Conservation (phyloP, 176 grass and related monocot species). For the Avena insularis region DNA sequence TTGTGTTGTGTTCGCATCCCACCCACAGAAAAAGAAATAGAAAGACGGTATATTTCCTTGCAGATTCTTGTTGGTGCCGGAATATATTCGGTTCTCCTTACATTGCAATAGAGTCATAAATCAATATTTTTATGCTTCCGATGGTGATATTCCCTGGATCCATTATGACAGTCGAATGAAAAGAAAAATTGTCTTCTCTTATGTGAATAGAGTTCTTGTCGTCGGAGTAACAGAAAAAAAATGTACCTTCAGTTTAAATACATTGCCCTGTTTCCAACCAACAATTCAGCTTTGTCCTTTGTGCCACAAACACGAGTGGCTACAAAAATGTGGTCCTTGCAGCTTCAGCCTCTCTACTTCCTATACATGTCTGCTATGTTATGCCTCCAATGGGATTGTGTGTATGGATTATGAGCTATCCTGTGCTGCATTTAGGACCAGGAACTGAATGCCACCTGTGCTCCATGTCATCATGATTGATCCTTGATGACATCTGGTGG, state of each 20-base stretch:
- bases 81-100: neutral
- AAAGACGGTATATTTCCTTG: neutral
- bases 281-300: neutral
- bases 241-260: neutral
- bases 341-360: neutral
- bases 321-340: slow-evolving; percentile 46
- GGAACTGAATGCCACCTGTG: slow-evolving; percentile 33
- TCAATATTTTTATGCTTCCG: neutral
- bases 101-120: neutral
- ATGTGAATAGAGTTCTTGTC: neutral
- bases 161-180: neutral
- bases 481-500: neutral
- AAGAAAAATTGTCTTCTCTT: neutral
- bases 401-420: slow-evolving; percentile 46
- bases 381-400: slow-evolving; percentile 35
- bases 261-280: neutral
- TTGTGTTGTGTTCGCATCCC: slow-evolving; percentile 18
- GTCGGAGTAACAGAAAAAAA: neutral
- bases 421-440: slow-evolving; percentile 39
- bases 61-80: neutral
- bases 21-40: slow-evolving; percentile 3
- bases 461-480: slow-evolving; percentile 37
- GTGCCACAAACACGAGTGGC: slow-evolving; percentile 18
- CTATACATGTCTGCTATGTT: slow-evolving; percentile 3
- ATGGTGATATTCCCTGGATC: neutral